Evolutionary conservation across 1,139 yeast genomes (phyloP).

Genomic region (Pneumocystis jirovecii): DNA sequence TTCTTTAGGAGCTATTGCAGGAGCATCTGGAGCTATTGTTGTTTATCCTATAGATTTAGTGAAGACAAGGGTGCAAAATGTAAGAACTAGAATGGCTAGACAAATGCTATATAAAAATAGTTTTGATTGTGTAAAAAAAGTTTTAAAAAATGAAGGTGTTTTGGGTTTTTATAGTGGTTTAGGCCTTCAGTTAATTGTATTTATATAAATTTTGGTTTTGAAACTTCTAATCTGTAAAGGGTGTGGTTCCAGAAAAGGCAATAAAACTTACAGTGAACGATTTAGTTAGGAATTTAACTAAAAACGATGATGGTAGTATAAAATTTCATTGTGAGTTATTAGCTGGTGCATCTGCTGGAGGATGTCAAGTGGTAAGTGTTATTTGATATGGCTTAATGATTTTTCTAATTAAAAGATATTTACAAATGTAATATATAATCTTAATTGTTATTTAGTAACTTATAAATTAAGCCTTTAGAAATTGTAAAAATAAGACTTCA

Average conservation of each 20-base stretch:
- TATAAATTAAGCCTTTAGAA: constrained; percentile 91
- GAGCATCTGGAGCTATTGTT: constrained; percentile 96
- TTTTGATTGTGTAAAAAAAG: constrained; percentile 70
- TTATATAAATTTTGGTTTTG: not conserved
- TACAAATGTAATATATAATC: not conserved
- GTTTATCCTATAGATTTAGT: constrained; percentile 95
- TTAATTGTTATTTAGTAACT: not conserved
- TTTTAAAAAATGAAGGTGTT: constrained; percentile 62
- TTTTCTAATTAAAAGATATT: not conserved
- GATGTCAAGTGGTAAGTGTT: constrained; percentile 56
- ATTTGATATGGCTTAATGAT: not conserved
- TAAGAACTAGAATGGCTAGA: constrained; percentile 48
- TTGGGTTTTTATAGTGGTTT: constrained; percentile 87
- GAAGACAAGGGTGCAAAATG: constrained; percentile 96
- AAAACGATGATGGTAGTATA: constrained; percentile 41
- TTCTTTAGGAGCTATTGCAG: constrained; percentile 83
- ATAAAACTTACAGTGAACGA: constrained; percentile 92
- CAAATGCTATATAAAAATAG: constrained; percentile 55
- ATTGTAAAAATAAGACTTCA: constrained; percentile 90
- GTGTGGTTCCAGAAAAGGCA: constrained; percentile 98
- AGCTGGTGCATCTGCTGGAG: constrained; percentile 93
- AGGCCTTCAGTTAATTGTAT: constrained; percentile 65
- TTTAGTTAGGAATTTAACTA: constrained; percentile 59
- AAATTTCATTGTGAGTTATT: constrained; percentile 57
- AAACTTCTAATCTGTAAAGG: constrained; percentile 22